Conservation (phyloP, 345 rosid species). For the Orychophragmus violaceus region DNA sequence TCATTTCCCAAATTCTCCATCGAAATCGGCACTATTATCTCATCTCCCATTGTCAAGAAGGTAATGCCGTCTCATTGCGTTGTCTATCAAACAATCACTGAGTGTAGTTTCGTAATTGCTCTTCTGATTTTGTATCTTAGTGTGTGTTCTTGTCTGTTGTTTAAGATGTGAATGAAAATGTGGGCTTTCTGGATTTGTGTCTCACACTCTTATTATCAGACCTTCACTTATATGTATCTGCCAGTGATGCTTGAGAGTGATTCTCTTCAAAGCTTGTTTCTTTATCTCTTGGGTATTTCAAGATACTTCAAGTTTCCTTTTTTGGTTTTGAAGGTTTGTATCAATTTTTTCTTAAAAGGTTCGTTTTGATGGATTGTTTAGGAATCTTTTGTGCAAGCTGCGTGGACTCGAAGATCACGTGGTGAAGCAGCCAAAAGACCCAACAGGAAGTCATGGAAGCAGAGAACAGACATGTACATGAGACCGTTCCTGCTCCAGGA, state of each 20-base stretch:
- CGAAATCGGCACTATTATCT: slow-evolving; percentile 13
- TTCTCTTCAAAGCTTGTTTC: background rate
- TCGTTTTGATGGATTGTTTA: slow-evolving; percentile 7
- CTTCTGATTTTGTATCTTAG: background rate
- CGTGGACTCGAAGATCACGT: slow-evolving; percentile 92
- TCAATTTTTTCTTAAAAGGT: background rate
- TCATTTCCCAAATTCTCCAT: slow-evolving; percentile 50
- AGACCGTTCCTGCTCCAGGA: slow-evolving; percentile 86
- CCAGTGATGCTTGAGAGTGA: background rate
- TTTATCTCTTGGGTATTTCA: background rate
- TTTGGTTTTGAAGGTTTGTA: background rate
- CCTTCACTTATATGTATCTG: background rate
- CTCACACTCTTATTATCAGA: too few species aligned
- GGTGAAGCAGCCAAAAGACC: slow-evolving; percentile 71
- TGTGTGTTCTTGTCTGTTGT: background rate
- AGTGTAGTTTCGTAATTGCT: background rate
- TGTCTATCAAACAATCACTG: background rate
- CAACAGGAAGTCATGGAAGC: slow-evolving; percentile 83
- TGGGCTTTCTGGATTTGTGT: too few species aligned
- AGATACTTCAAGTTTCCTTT: too few species aligned
- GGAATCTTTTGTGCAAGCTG: slow-evolving; percentile 71
- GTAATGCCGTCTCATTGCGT: slow-evolving; percentile 20
- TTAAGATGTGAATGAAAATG: too few species aligned
- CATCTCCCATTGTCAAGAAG: slow-evolving; percentile 38
- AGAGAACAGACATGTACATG: slow-evolving; percentile 96